These are phyloP conservation scores for Rosa rugosa DNA, from an alignment of 306 rosid genomes.

Conservation along the genomic window DNA sequence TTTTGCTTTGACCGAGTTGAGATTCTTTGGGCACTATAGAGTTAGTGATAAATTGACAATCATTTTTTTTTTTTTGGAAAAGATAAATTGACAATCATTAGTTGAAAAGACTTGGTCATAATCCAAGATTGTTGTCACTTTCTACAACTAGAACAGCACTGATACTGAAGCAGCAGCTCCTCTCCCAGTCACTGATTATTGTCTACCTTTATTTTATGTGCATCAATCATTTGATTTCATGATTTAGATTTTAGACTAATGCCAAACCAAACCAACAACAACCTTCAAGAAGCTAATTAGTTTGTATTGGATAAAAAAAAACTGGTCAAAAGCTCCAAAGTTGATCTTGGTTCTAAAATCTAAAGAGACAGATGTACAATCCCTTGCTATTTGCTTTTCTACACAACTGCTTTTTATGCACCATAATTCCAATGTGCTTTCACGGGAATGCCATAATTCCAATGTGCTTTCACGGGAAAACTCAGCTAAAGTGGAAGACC, in stretches of 20 bases:
- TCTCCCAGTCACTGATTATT: neutral
- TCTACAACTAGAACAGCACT: neutral
- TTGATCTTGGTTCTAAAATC: neutral
- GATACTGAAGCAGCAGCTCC: constrained; percentile 5
- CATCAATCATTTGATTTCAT: neutral
- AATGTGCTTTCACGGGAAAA: neutral
- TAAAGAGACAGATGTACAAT: neutral
- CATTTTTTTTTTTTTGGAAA: too few relatives aligned
- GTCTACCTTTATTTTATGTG: neutral
- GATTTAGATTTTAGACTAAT: neutral
- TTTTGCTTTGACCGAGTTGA: neutral
- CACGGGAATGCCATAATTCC: neutral
- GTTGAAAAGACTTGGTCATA: neutral
- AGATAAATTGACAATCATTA: constrained; percentile 6
- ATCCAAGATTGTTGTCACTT: constrained; percentile 8
- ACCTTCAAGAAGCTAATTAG: neutral
- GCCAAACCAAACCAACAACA: neutral
- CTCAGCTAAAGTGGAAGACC: neutral
- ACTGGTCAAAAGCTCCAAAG: neutral
- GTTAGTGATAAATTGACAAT: neutral
- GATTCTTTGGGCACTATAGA: neutral
- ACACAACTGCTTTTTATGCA: neutral
- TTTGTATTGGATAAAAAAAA: neutral
- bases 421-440: neutral
- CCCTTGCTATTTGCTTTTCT: neutral